Base-by-base conservation (phyloP, 164 flowering plant species). In the Macadamia integrifolia region DNA sequence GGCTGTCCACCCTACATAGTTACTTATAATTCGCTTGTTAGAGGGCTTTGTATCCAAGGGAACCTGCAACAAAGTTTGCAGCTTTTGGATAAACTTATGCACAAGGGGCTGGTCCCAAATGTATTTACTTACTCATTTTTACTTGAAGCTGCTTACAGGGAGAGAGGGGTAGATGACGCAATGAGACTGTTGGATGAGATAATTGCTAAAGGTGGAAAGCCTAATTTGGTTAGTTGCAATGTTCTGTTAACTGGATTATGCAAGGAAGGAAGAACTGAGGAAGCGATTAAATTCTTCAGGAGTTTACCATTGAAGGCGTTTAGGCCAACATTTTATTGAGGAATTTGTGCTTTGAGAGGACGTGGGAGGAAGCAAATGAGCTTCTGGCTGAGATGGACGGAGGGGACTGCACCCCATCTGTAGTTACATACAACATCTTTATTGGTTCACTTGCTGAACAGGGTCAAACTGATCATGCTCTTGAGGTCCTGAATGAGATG, bases 171-270 rank as follows among this genome's bases (percentile, higher is more conserved):
- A 3, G 76, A 90, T 68, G 95, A 92, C 55, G 96, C 97, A 1
- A 79, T 81, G 75, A 81, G 73, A 77, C 81, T 94, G 4, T 75
- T 94, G 77, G 85, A 94, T 73, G 88, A 81, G 72, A 86, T 92
- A 23, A 75, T 92, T 59, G 80, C 76, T 12, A 85, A 85, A 66
- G 95, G 98, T 32, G 95, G 96, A 58, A 76, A 64, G 75, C 95
- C 92, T 58, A 88, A 90, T 78, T 77, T 92, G 83, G 93, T 90
- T 61, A 85, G 88, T 65, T 89, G 90, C 79, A 94, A 94, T 80
- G 89, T 92, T 66, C 60, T 94, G 74, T 74, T 94, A 52, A 92
- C 91, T 18, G 97, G 92, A 44, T 77, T 94, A 66, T 90, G 97
- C 80, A 89, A 86, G 72, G 97, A 92, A 80, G 90, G 85, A 60